Percentiles rank a stretch among this genome's conserved stretches.
These are phyloP conservation scores for Cladorrhinum samala DNA, from an alignment of 495 filamentous ascomycete genomes.

Conservation along the genomic window DNA sequence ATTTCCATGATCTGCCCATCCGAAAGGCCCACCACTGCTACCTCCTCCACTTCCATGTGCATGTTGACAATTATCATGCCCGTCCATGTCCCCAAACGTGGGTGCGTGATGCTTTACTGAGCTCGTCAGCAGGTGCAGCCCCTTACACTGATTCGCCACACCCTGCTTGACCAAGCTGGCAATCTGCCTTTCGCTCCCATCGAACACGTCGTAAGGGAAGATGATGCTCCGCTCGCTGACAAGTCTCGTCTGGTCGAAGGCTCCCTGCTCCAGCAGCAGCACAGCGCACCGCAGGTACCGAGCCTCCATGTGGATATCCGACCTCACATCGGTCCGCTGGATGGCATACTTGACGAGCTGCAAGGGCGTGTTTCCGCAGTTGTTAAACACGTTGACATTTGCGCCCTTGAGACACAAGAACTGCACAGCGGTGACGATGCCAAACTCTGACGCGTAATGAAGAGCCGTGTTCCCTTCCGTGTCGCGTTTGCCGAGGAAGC, in stretches of 20 bases:
- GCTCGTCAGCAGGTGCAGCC: conserved; percentile 23
- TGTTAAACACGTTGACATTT: conserved; percentile 29
- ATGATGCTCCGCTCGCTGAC: conserved; percentile 26
- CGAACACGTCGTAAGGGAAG: conserved; percentile 28
- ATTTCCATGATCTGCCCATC: conserved; percentile 3
- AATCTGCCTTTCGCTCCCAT: conserved; percentile 27
- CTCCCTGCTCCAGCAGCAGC: conserved; percentile 26
- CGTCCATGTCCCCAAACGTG: background rate
- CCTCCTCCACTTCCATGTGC: background rate
- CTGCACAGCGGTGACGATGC: conserved; percentile 26
- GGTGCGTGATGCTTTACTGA: conserved; percentile 19
- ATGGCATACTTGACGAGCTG: conserved; percentile 33
- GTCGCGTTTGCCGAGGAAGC: conserved; percentile 24
- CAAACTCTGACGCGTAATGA: conserved; percentile 31
- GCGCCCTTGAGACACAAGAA: conserved; percentile 20
- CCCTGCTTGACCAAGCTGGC: conserved; percentile 25
- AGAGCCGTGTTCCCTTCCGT: conserved; percentile 31
- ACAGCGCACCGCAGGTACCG: conserved; percentile 29
- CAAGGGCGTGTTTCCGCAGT: conserved; percentile 31
- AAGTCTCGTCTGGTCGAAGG: conserved; percentile 31
- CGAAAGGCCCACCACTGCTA: background rate
- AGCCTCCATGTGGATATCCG: conserved; percentile 32
- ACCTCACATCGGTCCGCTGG: conserved; percentile 29
- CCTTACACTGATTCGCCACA: conserved; percentile 25
- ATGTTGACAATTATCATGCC: conserved; percentile 7